Base-by-base conservation (phyloP, 2,329 filamentous ascomycete species). In the Trichoderma koningii region DNA sequence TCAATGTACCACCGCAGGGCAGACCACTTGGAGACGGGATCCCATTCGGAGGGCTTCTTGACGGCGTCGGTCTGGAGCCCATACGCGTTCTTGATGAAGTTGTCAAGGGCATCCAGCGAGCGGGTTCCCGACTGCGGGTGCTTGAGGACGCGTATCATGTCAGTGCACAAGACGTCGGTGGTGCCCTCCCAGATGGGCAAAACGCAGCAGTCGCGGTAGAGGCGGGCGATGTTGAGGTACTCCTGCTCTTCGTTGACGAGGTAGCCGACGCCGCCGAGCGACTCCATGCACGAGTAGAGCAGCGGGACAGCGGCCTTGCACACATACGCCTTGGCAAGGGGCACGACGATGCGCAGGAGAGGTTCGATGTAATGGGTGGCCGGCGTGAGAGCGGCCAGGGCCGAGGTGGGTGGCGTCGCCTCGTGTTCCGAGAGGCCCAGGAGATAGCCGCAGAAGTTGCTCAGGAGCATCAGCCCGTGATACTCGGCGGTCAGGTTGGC, bases 181-280 rank as follows among this genome's bases (percentile, higher is more conserved):
- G 89, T 92, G 1, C 89, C 88, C 74, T 90, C 88, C 87, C 88
- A 90, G 55, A 92, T 91, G 15, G 84, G 82, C 57, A 85, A 76
- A 3, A 91, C 89, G 7, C 77, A 80, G 1, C 82, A 85, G 69
- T 92, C 89, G 7, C 90, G 83, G 70, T 87, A 86, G 1, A 91
- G 77, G 7, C 87, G 82, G 0, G 88, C 83, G 3, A 92, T 77
- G 70, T 92, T 92, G 65, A 90, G 78, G 44, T 86, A 82, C 56
- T 87, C 85, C 65, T 86, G 84, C 66, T 86, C 83, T 44, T 83
- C 79, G 69, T 89, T 89, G 70, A 87, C 80, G 26, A 88, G 81
- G 69, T 89, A 90, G 0, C 88, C 87, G 0, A 90, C 83, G 0
- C 88, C 88, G 7, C 88, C 88, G 0, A 90, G 79, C 1, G 81